Evolutionary conservation across 176 grass and related monocot species (phyloP).

Genomic region (Triticum dicoccoides): DNA sequence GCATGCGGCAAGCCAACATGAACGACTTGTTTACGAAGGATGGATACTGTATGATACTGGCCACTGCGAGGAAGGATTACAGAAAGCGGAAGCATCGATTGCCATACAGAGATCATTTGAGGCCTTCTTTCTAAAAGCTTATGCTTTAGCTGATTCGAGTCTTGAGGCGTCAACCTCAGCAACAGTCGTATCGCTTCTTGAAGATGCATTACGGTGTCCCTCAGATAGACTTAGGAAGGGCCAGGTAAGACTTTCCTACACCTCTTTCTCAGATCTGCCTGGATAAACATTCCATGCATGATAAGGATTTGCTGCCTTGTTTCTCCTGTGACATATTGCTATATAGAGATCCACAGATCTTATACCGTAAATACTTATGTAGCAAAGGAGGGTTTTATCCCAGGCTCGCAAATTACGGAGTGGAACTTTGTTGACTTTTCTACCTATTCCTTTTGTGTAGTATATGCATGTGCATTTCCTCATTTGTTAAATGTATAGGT

Average conservation of each 20-base stretch:
- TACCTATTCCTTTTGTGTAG: conserved; percentile 10
- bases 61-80: conserved; percentile 17
- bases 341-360: neutral
- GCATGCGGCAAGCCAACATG: conserved; percentile 11
- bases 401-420: neutral
- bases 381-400: neutral
- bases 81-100: conserved; percentile 10
- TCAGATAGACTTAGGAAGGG: conserved; percentile 17
- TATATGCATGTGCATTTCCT: conserved; percentile 13
- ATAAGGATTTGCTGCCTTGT: neutral
- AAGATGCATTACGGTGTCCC: conserved; percentile 13
- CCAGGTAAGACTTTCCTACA: neutral
- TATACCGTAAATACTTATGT: conserved; percentile 6
- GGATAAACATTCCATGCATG: neutral
- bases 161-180: conserved; percentile 4
- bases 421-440: conserved; percentile 16
- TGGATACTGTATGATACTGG: conserved; percentile 23
- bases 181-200: conserved; percentile 16
- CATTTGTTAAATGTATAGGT: neutral
- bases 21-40: conserved; percentile 9
- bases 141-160: conserved; percentile 13
- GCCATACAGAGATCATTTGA: conserved; percentile 15
- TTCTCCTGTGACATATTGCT: conserved; percentile 2
- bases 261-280: neutral
- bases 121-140: neutral